Percentiles rank a stretch among this genome's conserved stretches.
Conservation (phyloP, 768 basidiomycete species). For the Termitomyces heimii region DNA sequence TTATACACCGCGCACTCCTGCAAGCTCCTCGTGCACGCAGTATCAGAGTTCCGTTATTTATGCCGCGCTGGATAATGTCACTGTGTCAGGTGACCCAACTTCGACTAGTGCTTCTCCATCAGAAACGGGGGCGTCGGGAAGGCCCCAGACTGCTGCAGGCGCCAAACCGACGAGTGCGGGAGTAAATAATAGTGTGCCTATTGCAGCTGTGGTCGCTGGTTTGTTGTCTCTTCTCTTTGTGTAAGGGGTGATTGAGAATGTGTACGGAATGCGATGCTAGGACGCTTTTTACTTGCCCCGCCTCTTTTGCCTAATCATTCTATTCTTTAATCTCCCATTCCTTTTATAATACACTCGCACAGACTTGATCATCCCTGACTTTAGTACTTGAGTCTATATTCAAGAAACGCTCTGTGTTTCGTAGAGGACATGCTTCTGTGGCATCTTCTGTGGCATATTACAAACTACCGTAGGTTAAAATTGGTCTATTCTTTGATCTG, state of each 20-base stretch:
- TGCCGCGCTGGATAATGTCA: slow-evolving; percentile 13
- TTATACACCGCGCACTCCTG: slow-evolving; percentile 34
- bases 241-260: not conserved
- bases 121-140: not conserved
- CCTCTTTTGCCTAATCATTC: not conserved
- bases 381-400: not conserved
- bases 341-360: not conserved
- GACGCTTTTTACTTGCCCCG: not conserved
- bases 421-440: not conserved
- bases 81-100: slow-evolving; percentile 8
- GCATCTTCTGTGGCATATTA: not conserved
- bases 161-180: slow-evolving; percentile 1
- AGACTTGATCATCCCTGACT: not conserved
- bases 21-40: slow-evolving; percentile 28
- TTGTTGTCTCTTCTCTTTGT: not conserved
- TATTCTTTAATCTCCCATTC: not conserved
- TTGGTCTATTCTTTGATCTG: too few relatives aligned
- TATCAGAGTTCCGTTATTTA: slow-evolving; percentile 11
- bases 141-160: not conserved
- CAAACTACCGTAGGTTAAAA: not conserved
- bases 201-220: not conserved
- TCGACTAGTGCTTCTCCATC: slow-evolving; percentile 5
- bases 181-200: not conserved
- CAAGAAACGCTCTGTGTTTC: not conserved
- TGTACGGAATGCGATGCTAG: not conserved